Conservation (phyloP, 169 alveolate genomes). For the Plasmodium ovale region DNA sequence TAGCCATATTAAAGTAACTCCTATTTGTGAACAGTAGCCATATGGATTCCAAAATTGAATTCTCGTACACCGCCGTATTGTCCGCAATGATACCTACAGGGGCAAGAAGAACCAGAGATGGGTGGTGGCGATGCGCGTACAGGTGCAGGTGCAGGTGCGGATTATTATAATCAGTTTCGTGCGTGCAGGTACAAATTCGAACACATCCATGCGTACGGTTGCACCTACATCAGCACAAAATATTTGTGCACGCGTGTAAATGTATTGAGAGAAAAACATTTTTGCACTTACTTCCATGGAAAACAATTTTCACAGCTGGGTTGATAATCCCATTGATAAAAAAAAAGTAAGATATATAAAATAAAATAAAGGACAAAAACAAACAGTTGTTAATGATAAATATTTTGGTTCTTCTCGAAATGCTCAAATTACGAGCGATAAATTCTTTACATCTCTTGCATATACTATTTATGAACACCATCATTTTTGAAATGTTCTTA, state of each 20-base stretch:
- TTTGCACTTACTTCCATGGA: constrained; percentile 59
- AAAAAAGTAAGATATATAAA: constrained; percentile 54
- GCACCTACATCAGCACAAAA: no score
- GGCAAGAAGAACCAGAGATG: not conserved
- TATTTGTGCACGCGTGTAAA: no score
- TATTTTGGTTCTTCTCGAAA: constrained; percentile 19
- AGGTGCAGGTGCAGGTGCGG: no score
- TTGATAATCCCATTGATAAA: constrained; percentile 61
- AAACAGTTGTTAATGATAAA: constrained; percentile 29
- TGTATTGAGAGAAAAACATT: no score
- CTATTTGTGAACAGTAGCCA: constrained; percentile 29
- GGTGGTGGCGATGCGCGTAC: not conserved
- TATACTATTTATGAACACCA: not conserved
- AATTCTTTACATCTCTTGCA: constrained; percentile 12
- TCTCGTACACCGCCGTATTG: constrained; percentile 26
- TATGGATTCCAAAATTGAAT: constrained; percentile 59
- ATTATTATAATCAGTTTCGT: no score
- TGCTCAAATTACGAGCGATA: not conserved
- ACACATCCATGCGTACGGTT: no score
- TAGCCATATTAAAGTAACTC: constrained; percentile 62
- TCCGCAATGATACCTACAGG: constrained; percentile 31
- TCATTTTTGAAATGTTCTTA: not conserved
- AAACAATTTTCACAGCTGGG: constrained; percentile 65
- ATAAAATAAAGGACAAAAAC: constrained; percentile 46
- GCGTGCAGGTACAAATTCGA: no score